Evolutionary conservation across 495 filamentous ascomycete genomes (phyloP).

Genomic region (Penicillium bovifimosum): DNA sequence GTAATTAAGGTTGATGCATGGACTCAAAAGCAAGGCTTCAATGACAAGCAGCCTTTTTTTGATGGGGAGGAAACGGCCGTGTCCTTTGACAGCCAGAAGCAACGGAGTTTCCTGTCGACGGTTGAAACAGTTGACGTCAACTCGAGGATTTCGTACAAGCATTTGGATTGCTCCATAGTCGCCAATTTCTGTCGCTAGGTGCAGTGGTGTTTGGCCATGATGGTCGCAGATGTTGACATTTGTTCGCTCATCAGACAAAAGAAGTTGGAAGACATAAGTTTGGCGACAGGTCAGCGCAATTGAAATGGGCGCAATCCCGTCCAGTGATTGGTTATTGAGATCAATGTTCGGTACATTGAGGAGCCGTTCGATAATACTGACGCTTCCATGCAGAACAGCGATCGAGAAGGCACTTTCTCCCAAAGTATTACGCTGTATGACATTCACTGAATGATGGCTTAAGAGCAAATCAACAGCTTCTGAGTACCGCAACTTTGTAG

Average conservation of each 20-base stretch:
- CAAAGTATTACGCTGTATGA: background rate
- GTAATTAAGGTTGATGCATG: background rate
- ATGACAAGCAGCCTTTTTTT: background rate
- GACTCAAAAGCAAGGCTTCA: background rate
- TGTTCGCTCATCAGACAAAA: background rate
- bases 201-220: background rate
- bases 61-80: background rate
- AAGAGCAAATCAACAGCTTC: background rate
- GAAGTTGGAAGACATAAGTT: too few relatives aligned
- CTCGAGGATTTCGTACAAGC: background rate
- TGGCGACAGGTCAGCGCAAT: background rate
- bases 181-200: background rate
- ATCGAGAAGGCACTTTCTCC: background rate
- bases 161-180: background rate
- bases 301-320: too few relatives aligned
- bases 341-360: too few relatives aligned
- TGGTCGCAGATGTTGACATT: background rate
- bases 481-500: constrained; percentile 1
- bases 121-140: background rate
- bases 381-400: background rate
- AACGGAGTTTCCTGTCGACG: background rate
- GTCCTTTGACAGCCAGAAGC: background rate
- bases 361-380: constrained; percentile 1
- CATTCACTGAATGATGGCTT: background rate
- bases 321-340: too few relatives aligned